A percentile compares a stretch with the other conserved stretches of the same genome.
These are phyloP conservation scores for Coniochaeta sp. DNA, from an alignment of 2,329 filamentous ascomycete genomes.

Conservation along the genomic window DNA sequence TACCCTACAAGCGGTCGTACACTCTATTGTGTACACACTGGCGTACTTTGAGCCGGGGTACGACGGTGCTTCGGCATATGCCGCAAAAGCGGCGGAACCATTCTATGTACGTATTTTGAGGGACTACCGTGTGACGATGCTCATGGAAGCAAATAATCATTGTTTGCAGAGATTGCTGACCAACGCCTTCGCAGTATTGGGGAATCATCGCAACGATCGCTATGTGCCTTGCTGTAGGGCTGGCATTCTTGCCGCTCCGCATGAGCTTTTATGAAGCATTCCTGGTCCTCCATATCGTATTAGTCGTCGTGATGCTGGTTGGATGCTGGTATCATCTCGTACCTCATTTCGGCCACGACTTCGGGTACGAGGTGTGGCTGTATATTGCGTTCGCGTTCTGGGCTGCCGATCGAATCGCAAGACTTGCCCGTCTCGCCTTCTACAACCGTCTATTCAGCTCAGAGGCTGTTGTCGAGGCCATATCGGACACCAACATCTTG, in stretches of 20 bases:
- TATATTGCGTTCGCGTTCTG: conserved; percentile 24
- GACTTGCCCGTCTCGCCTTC: conserved; percentile 16
- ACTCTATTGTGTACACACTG: conserved; percentile 22
- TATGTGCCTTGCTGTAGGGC: conserved; percentile 15
- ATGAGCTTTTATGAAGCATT: conserved; percentile 31
- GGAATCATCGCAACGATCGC: conserved; percentile 31
- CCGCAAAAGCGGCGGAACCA: neutral
- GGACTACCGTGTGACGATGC: neutral
- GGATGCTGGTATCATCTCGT: conserved; percentile 19
- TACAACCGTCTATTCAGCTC: neutral
- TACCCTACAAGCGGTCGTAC: conserved; percentile 18
- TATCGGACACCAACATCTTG: conserved; percentile 20
- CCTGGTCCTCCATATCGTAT: conserved; percentile 17
- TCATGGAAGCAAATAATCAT: neutral
- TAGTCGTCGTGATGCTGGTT: conserved; percentile 20
- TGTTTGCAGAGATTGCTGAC: neutral
- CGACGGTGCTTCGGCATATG: neutral
- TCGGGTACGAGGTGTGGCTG: conserved; percentile 30
- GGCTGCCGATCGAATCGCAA: conserved; percentile 20
- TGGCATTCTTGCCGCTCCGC: conserved; percentile 24
- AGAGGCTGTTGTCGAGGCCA: conserved; percentile 12
- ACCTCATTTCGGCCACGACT: conserved; percentile 15
- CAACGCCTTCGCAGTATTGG: conserved; percentile 27
- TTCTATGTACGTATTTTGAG: neutral
- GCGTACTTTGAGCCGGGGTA: conserved; percentile 17